Evolutionary conservation across 345 rosid species (phyloP), one percentile per base, ranked within the genome.

Genomic region (Gossypium anomalum): DNA sequence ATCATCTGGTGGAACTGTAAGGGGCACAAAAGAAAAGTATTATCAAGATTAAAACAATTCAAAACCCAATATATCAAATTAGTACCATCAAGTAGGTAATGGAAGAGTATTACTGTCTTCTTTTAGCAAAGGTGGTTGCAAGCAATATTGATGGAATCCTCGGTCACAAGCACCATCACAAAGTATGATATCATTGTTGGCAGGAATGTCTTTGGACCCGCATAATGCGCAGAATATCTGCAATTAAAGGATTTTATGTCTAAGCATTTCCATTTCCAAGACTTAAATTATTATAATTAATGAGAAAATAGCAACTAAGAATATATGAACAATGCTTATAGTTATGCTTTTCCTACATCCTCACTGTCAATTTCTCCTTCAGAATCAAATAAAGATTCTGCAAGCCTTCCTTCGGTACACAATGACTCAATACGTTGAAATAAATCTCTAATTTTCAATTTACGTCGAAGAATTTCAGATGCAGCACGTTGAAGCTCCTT

Each of bases 201-300:
- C 34, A 79, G 92, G 71, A 78, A 89, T 76, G 65, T 95, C 98
- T 82, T 93, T 85, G 62, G 97, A 90, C 67, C 92, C 89, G 82
- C 99, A 95, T 85, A 88, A 90, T 72, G 98, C 93, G 85, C 99
- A 95, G 82, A 90, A 93, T 78, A 95, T 95, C 99, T 95, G 94
- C 82, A 73, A 82, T 44, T 65, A 73, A 67, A 78, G 74, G 67
- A 81, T 41, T 74, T 66, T 56, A 77, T 19, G 49, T 79, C 66
- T 81, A 58, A 80, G 83, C 72, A 78, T 51, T 75, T 75, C 60
- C 43, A 57, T 29, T 73, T 68, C 57, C 60, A 55, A 75, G 53
- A 65, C 53, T 11, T 38, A 12, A 59, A 69, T 52, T 29, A 47
- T 47, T 70, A 72, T 17, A 38, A 67, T 49, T 61, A 63, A 51